Evolutionary conservation across 495 filamentous ascomycete species (phyloP).

Genomic region (Bathelium albidoporum): DNA sequence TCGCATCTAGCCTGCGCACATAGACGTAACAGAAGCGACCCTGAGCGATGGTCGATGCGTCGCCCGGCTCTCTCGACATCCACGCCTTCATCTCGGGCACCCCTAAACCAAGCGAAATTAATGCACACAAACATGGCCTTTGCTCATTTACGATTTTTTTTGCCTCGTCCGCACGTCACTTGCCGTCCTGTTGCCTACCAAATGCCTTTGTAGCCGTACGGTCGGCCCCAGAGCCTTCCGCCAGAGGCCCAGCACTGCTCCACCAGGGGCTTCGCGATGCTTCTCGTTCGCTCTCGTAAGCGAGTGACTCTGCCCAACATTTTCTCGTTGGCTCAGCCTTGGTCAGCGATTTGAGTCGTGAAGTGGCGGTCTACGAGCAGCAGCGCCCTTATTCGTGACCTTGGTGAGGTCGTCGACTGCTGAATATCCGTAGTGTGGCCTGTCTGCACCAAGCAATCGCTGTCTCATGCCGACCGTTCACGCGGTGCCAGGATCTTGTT

Average conservation of each 20-base stretch:
- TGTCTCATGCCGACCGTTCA: constrained; percentile 4
- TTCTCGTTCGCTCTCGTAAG: constrained; percentile 3
- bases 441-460: not conserved
- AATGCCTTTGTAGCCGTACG: not conserved
- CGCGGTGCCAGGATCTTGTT: constrained; percentile 1
- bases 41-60: not conserved
- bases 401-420: not conserved
- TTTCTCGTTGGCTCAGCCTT: not conserved
- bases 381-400: not conserved
- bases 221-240: not conserved
- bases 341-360: not conserved
- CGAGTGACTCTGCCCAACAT: not conserved
- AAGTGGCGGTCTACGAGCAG: not conserved
- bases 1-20: not conserved
- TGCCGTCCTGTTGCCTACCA: not conserved
- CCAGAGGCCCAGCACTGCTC: too few relatives aligned
- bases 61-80: not conserved
- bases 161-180: not conserved
- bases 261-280: not conserved
- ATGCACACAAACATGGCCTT: not conserved
- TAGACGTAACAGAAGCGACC: constrained; percentile 1
- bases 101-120: constrained; percentile 1
- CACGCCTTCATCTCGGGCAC: not conserved
- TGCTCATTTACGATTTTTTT: not conserved
- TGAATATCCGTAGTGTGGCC: not conserved